phyloP scores from a whole-genome alignment of 176 grass and related monocot species.

The Musa schizocarpa region DNA sequence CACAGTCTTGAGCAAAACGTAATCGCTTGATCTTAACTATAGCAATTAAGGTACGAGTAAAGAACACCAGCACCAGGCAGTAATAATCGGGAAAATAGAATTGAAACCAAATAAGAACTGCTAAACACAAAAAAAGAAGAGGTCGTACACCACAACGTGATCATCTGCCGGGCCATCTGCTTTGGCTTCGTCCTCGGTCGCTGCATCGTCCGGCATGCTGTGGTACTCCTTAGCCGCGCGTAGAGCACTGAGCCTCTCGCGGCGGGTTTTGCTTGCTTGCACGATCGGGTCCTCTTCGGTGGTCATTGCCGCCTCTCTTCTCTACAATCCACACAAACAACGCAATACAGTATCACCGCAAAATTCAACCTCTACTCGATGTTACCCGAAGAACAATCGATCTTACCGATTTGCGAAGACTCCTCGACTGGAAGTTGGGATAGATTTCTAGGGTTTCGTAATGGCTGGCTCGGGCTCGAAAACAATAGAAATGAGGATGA shows the following conservation, averaged over 20 bases:
- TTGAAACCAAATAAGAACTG: not conserved
- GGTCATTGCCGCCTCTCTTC: constrained; percentile 23
- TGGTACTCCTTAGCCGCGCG: constrained; percentile 59
- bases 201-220: constrained; percentile 33
- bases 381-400: no score
- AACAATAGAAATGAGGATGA: no score
- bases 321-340: no score
- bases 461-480: no score
- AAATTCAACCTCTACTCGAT: not conserved
- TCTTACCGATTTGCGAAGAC: no score
- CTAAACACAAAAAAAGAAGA: not conserved
- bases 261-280: constrained; percentile 21
- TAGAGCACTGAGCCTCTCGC: constrained; percentile 56
- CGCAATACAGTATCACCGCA: no score
- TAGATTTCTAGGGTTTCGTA: no score
- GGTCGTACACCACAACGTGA: not conserved
- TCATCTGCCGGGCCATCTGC: constrained; percentile 17
- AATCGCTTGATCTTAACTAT: no score
- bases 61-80: no score
- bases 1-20: no score
- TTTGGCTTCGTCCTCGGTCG: not conserved
- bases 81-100: not conserved
- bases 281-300: constrained; percentile 38
- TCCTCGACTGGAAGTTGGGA: no score
- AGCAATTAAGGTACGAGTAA: no score